A percentile compares a stretch with the other conserved stretches of the same genome.
Conservation (phyloP, 2,329 filamentous ascomycete species). For the Tolypocladium inflatum region DNA sequence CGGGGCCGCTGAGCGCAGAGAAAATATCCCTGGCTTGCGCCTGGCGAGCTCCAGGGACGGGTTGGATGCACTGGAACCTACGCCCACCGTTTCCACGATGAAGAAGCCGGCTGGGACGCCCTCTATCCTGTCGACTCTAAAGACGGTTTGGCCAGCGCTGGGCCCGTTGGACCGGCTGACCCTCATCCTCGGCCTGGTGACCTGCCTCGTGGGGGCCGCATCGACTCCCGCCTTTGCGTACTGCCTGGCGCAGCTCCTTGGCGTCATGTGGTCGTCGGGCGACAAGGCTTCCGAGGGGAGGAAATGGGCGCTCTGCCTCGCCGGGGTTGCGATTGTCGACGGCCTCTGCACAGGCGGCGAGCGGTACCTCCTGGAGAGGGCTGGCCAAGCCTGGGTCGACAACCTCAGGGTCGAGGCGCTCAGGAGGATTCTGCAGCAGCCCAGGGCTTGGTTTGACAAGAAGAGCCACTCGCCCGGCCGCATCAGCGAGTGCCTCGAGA, state of each 20-base stretch:
- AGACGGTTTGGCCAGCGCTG: conserved; percentile 62
- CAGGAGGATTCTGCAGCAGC: conserved; percentile 62
- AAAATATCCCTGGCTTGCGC: conserved; percentile 18
- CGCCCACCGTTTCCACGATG: not conserved
- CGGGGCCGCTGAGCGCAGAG: conserved; percentile 11
- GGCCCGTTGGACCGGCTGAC: conserved; percentile 37
- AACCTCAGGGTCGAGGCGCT: conserved; percentile 59
- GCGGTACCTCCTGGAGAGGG: conserved; percentile 62
- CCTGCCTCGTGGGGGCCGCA: conserved; percentile 54
- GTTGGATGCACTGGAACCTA: not conserved
- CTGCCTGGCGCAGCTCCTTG: conserved; percentile 62
- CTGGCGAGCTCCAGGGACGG: not conserved
- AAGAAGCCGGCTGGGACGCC: conserved; percentile 2
- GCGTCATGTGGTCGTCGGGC: conserved; percentile 52
- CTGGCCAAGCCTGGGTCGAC: conserved; percentile 70
- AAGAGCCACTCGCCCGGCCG: conserved; percentile 52
- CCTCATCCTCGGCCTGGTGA: conserved; percentile 50
- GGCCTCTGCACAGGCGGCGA: conserved; percentile 54
- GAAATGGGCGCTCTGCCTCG: conserved; percentile 60
- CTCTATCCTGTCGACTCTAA: conserved; percentile 16
- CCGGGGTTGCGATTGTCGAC: conserved; percentile 59
- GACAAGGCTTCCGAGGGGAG: conserved; percentile 40
- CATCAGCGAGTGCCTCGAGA: conserved; percentile 65
- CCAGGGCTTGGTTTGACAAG: conserved; percentile 68
- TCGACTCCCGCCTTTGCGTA: conserved; percentile 68